A percentile compares a stretch with the other conserved stretches of the same genome.
phyloP scores from a whole-genome alignment of 768 basidiomycete species.

The Kondoa malvinella region DNA sequence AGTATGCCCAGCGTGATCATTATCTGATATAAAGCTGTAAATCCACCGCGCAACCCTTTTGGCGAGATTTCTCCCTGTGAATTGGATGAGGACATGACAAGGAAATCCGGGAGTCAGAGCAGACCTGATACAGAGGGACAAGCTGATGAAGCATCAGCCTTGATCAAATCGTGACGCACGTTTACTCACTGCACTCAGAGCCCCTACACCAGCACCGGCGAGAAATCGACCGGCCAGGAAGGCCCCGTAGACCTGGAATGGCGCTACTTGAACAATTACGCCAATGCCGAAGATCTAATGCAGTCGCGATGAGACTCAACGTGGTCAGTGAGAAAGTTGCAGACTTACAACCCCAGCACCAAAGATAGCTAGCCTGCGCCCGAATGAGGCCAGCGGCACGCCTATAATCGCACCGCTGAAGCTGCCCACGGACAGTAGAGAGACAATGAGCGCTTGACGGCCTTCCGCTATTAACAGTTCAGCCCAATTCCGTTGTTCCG shows the following conservation, averaged over 20 bases:
- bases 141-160: no score
- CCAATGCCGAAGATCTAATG: slow-evolving; percentile 14
- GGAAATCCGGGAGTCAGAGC: no score
- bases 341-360: no score
- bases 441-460: slow-evolving; percentile 15
- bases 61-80: slow-evolving; percentile 15
- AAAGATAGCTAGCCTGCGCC: no score
- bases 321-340: no score
- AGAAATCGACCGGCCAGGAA: slow-evolving; percentile 17
- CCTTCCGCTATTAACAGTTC: no score
- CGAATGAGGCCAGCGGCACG: no score
- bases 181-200: no score
- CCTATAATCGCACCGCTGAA: slow-evolving; percentile 1
- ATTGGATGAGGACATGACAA: no score
- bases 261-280: slow-evolving; percentile 17
- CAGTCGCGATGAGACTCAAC: no score
- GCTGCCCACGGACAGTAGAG: slow-evolving; percentile 12
- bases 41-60: slow-evolving; percentile 14
- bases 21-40: slow-evolving; percentile 13
- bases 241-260: slow-evolving; percentile 8
- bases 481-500: no score
- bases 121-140: slow-evolving; percentile 13
- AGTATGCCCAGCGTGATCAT: slow-evolving; percentile 14
- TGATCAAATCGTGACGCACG: no score
- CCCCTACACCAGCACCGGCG: slow-evolving; percentile 14